A percentile compares a stretch with the other conserved stretches of the same genome.
phyloP scores from a whole-genome alignment of 306 rosid species.

The Astragalus membranaceus region DNA sequence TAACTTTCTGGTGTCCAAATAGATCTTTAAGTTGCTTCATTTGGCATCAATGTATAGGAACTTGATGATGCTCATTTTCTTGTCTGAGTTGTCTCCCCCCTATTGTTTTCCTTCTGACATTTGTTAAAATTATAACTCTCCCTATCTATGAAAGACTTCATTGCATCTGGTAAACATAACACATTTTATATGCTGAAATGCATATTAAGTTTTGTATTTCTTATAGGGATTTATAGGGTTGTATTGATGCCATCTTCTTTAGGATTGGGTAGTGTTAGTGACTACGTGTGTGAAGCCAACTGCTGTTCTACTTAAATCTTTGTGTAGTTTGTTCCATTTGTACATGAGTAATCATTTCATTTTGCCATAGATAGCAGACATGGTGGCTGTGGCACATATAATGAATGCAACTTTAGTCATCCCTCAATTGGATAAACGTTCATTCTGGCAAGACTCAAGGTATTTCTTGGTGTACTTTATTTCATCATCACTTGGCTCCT shows the following conservation, averaged over 20 bases:
- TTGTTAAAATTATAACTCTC: background rate
- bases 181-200: constrained; percentile 6
- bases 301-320: background rate
- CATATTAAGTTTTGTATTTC: background rate
- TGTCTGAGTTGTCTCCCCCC: background rate
- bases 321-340: background rate
- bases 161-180: background rate
- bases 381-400: constrained; percentile 87
- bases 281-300: constrained; percentile 12
- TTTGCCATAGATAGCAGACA: constrained; percentile 70
- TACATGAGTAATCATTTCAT: constrained; percentile 9
- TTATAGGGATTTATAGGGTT: background rate
- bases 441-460: constrained; percentile 94
- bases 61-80: background rate
- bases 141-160: background rate
- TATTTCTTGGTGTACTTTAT: constrained; percentile 19
- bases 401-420: constrained; percentile 90
- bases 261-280: constrained; percentile 1
- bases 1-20: background rate
- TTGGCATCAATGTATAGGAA: background rate
- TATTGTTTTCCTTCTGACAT: background rate
- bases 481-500: constrained; percentile 8
- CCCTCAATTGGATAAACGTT: constrained; percentile 85
- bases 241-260: constrained; percentile 10
- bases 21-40: background rate